Base-by-base conservation (phyloP, 331 rosid genomes). In the Cydonia oblonga region DNA sequence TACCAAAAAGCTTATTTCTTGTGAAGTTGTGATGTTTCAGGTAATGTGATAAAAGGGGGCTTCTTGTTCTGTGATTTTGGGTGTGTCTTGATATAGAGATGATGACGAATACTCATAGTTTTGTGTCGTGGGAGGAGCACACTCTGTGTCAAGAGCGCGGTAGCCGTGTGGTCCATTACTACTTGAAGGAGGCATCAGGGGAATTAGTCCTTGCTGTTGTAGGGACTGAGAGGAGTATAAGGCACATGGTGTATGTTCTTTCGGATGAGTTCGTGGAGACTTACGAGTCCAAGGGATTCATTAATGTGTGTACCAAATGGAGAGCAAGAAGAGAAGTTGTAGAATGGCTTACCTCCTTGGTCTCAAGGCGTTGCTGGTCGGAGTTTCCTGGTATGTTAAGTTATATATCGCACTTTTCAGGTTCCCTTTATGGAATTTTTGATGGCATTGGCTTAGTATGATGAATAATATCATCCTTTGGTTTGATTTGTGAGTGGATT, bases 191-290 rank as follows among this genome's bases (percentile, higher is more conserved):
- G 74, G 83, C 57, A 19, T 59, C 75, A 0, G 97, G 91, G 73
- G 59, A 82, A 70, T 81, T 80, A 12, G 87, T 84, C 25, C 90
- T 87, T 61, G 92, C 92, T 33, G 92, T 91, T 64, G 75, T 89
- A 38, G 97, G 97, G 66, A 91, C 96, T 19, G 97, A 89, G 92
- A 89, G 92, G 86, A 91, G 97, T 59, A 84, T 91, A 71, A 83
- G 97, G 79, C 97, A 91, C 75, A 91, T 91, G 97, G 68, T 86
- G 84, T 91, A 89, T 77, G 92, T 87, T 67, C 85, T 87, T 56
- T 81, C 90, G 5, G 90, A 84, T 24, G 83, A 83, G 5, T 89
- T 91, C 46, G 72, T 89, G 80, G 66, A 72, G 77, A 78, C 77
- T 44, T 86, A 78, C 29, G 90, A 79, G 74, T 74, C 89, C 57